Evolutionary conservation across 257 asterid genomes (phyloP), one percentile per base, ranked within the genome.

Genomic region (Haberlea rhodopensis): DNA sequence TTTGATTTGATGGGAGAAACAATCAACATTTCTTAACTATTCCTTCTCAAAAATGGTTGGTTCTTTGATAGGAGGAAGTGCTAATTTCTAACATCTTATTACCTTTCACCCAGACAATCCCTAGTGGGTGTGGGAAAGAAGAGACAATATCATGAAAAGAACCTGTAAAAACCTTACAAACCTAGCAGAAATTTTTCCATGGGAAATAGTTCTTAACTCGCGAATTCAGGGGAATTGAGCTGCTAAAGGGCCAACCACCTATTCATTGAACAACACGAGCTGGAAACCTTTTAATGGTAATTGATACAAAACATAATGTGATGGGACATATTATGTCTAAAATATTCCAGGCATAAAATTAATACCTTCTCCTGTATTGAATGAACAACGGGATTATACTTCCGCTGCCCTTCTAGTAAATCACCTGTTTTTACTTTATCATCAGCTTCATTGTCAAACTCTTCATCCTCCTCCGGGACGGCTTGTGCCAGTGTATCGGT

Each of bases 301-400:
- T 6, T 53, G 26, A 66, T 37, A 55, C 13, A 18, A 27, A 52
- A 31, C 29, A 67, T 56, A 55, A 22, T 34, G 8, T n/a, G n/a
- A 61, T 25, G 40, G 37, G 23, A 71, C 65, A 21, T 24, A 23
- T 32, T 31, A 51, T 31, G 27, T 46, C 1, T 22, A 24, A 51
- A 51, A 53, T 27, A 29, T 62, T 21, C 22, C 37, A 16, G 52
- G 60, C 49, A 19, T 53, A 27, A 69, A 61, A 53, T 34, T 25
- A 56, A 68, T 82, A 90, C 99, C 99, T 90, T 90, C 82, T 94
- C 99, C 85, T 90, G 88, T 77, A 90, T 94, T n/a, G 99, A 90
- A 77, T 94, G 99, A 52, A 90, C 96, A 73, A 79, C 97, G 65
- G 97, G 90, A 69, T 94, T 86, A 79, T 90, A 94, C 79, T 87